phyloP scores from a whole-genome alignment of 352 stramenopile genomes.

The Thalassiosira gravida region DNA sequence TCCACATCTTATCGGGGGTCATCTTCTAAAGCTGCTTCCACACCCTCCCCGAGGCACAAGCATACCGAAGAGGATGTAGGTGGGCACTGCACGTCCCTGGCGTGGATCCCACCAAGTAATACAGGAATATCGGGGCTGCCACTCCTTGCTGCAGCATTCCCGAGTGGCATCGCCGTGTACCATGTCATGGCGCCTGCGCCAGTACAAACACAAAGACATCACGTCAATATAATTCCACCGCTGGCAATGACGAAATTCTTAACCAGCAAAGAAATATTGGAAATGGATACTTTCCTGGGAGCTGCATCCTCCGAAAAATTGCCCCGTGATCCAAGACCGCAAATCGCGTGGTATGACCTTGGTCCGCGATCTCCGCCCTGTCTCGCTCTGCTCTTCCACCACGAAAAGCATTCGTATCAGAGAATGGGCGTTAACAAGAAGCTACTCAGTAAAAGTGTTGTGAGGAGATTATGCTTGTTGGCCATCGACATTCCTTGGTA shows the following conservation, averaged over 20 bases:
- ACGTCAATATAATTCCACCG: conserved; percentile 37
- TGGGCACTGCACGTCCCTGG: conserved; percentile 55
- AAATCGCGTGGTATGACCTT: conserved; percentile 66
- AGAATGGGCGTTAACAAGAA: not conserved
- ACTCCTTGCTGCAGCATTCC: conserved; percentile 71
- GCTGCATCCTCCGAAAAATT: not conserved
- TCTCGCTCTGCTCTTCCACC: conserved; percentile 46
- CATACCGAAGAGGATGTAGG: conserved; percentile 1
- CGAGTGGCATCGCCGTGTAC: conserved; percentile 74
- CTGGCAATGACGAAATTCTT: conserved; percentile 43
- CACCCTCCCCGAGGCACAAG: not conserved
- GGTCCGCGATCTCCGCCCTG: conserved; percentile 67
- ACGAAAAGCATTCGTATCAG: conserved; percentile 28
- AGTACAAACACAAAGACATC: no score
- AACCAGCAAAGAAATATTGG: conserved; percentile 12
- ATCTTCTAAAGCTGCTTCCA: not conserved
- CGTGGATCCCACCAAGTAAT: conserved; percentile 41
- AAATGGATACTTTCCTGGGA: conserved; percentile 23
- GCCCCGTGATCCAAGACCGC: conserved; percentile 21
- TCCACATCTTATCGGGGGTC: not conserved
- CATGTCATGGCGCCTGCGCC: conserved; percentile 43
- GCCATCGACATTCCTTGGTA: conserved; percentile 65
- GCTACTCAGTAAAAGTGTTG: not conserved
- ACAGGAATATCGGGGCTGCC: conserved; percentile 43
- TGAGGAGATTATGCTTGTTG: conserved; percentile 59